Conservation (phyloP, 2,329 filamentous ascomycete species). For the Neonectria ditissima region DNA sequence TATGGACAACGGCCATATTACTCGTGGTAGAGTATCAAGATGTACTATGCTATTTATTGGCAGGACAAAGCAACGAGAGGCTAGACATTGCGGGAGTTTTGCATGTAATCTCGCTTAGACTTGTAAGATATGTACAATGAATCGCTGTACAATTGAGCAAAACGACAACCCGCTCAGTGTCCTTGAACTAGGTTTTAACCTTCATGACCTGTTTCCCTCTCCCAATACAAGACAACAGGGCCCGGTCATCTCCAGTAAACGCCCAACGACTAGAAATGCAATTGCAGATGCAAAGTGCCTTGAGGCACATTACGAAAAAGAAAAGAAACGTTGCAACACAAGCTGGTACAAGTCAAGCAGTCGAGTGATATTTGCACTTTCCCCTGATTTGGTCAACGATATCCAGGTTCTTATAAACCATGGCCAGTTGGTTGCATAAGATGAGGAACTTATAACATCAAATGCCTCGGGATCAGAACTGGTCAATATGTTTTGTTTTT, state of each 20-base stretch:
- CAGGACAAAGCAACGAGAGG: conserved; percentile 18
- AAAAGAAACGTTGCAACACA: neutral
- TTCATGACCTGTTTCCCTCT: neutral
- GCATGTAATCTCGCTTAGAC: conserved; percentile 40
- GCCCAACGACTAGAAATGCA: neutral
- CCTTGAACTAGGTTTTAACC: conserved; percentile 11
- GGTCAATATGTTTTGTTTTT: conserved; percentile 19
- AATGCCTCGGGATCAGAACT: conserved; percentile 15
- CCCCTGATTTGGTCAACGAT: neutral
- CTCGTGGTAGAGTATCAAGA: conserved; percentile 76
- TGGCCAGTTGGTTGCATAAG: conserved; percentile 18
- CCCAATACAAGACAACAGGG: neutral
- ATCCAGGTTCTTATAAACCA: conserved; percentile 11
- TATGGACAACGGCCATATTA: conserved; percentile 90
- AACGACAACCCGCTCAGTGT: conserved; percentile 12
- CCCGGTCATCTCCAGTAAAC: neutral
- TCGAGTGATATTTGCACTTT: neutral
- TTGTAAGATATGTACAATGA: conserved; percentile 54
- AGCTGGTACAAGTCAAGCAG: neutral
- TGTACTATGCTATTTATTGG: conserved; percentile 5
- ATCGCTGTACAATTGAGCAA: conserved; percentile 43
- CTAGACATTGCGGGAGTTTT: conserved; percentile 16
- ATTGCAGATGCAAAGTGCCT: neutral
- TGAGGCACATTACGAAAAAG: neutral
- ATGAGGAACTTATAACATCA: conserved; percentile 14